Percentiles rank a stretch among this genome's conserved stretches.
Conservation (phyloP, 2,329 filamentous ascomycete genomes). For the Anisogramma anomala region DNA sequence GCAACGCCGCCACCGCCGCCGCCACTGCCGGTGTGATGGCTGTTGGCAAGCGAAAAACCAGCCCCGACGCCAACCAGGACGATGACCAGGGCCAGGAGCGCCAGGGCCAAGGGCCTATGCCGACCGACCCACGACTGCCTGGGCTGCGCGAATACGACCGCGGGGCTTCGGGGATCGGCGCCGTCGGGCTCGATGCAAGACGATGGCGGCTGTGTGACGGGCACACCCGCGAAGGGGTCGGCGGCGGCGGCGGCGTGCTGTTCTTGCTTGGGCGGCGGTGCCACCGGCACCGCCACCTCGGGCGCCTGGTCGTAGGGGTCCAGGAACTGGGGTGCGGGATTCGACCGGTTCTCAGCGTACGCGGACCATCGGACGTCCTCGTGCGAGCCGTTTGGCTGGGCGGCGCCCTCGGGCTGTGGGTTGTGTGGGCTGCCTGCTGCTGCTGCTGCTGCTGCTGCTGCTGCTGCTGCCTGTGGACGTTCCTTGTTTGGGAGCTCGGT, state of each 20-base stretch:
- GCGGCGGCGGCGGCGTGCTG: too few species aligned
- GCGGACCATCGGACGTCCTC: not conserved
- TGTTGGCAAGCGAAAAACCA: too few species aligned
- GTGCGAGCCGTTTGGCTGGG: not conserved
- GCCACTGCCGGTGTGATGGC: too few species aligned
- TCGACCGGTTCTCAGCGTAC: constrained; percentile 8
- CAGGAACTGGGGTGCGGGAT: constrained; percentile 8
- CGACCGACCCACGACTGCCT: constrained; percentile 2
- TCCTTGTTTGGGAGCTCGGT: too few species aligned
- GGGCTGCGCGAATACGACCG: constrained; percentile 7
- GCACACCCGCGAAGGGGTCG: not conserved
- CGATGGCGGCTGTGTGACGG: not conserved
- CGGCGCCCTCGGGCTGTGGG: not conserved
- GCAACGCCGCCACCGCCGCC: constrained; percentile 2
- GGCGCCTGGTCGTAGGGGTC: not conserved
- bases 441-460: too few species aligned
- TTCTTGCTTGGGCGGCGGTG: not conserved
- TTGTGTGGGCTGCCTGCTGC: not conserved
- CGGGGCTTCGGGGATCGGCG: constrained; percentile 5
- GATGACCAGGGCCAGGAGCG: not conserved
- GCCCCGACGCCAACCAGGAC: constrained; percentile 1
- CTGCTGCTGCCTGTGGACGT: too few species aligned
- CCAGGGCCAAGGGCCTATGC: constrained; percentile 2
- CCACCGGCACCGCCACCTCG: constrained; percentile 1
- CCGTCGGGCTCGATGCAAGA: constrained; percentile 3